Percentiles rank a stretch among this genome's conserved stretches.
phyloP scores from a whole-genome alignment of 108 stramenopile genomes.

The Thalassiosira profunda region DNA sequence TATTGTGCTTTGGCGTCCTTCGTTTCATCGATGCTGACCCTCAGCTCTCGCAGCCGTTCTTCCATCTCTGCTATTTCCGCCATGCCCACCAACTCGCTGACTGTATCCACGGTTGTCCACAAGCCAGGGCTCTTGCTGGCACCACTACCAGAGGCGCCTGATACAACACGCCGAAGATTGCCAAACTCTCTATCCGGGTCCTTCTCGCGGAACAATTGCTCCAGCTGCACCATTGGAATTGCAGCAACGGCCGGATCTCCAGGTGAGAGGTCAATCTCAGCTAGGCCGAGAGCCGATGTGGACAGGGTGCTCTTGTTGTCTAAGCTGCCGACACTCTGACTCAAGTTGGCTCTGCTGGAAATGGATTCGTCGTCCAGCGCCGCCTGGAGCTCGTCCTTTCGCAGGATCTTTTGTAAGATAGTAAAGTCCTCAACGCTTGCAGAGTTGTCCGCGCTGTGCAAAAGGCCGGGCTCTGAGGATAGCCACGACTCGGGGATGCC shows the following conservation, averaged over 20 bases:
- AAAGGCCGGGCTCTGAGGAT: conserved; percentile 14
- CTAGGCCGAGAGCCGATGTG: background rate
- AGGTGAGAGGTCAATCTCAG: conserved; percentile 8
- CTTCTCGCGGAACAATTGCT: conserved; percentile 37
- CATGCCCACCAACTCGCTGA: conserved; percentile 3
- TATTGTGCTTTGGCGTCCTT: background rate
- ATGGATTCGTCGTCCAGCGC: conserved; percentile 12
- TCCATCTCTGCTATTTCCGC: conserved; percentile 18
- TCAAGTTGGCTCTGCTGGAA: background rate
- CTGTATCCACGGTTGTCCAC: conserved; percentile 27
- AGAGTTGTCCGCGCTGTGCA: conserved; percentile 28
- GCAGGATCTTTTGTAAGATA: conserved; percentile 34
- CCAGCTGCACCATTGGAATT: conserved; percentile 30
- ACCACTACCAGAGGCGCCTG: too few species aligned
- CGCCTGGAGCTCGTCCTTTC: conserved; percentile 20
- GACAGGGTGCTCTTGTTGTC: background rate
- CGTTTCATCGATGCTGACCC: conserved; percentile 2
- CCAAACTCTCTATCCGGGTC: conserved; percentile 46
- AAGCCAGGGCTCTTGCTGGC: conserved; percentile 25
- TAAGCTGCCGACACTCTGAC: conserved; percentile 8
- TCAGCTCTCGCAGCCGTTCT: conserved; percentile 12
- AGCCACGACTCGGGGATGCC: conserved; percentile 37
- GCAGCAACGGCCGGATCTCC: conserved; percentile 16
- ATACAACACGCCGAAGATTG: conserved; percentile 45
- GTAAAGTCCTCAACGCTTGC: conserved; percentile 33